These are phyloP conservation scores for Beta macrorhiza DNA, from an alignment of 179 eudicot species.

Conservation along the genomic window DNA sequence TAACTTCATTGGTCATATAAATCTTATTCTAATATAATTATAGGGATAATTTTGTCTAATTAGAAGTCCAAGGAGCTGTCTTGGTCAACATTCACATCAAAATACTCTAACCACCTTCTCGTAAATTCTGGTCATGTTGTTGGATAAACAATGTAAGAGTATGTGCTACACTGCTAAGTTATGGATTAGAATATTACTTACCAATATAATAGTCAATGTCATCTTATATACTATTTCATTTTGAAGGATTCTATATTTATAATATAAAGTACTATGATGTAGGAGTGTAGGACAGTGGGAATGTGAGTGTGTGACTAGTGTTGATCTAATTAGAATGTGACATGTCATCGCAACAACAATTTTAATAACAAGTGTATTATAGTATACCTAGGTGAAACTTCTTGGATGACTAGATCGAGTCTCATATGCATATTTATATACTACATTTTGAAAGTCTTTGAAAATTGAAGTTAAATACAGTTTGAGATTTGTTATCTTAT, in stretches of 20 bases:
- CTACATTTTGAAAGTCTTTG: not conserved
- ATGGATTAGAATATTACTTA: not conserved
- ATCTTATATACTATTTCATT: not conserved
- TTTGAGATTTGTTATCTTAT: too few species aligned
- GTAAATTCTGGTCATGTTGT: constrained; percentile 27
- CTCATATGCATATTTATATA: not conserved
- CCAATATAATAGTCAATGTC: not conserved
- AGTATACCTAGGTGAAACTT: constrained; percentile 2
- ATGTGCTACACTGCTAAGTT: too few species aligned
- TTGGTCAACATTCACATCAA: constrained; percentile 22
- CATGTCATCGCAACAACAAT: not conserved
- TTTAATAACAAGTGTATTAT: not conserved
- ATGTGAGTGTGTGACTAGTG: not conserved
- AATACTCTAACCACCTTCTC: constrained; percentile 10
- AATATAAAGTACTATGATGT: too few species aligned
- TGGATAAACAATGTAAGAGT: not conserved
- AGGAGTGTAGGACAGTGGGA: too few species aligned
- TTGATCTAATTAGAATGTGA: not conserved
- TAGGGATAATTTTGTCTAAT: constrained; percentile 15
- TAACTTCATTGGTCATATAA: not conserved
- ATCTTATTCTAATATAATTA: not conserved
- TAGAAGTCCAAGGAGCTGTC: constrained; percentile 23
- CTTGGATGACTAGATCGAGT: not conserved
- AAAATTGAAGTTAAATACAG: too few species aligned
- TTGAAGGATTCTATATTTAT: not conserved